phyloP scores from a whole-genome alignment of 2,329 filamentous ascomycete genomes.

The Cladosporium colombiae region DNA sequence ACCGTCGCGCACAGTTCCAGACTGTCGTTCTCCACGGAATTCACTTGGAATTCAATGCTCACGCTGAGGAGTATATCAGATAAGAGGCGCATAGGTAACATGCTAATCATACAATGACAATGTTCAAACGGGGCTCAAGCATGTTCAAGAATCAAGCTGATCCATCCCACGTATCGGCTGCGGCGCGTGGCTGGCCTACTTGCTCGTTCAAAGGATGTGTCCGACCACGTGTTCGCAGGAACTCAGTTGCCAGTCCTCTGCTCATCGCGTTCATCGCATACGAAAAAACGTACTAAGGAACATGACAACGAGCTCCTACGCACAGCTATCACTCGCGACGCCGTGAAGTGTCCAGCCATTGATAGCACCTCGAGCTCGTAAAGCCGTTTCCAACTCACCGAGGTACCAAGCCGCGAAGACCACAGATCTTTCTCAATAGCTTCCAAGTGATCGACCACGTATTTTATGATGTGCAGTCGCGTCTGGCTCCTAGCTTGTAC shows the following conservation, averaged over 20 bases:
- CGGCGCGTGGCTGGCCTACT: no score
- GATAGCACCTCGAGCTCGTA: background rate
- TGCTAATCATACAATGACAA: background rate
- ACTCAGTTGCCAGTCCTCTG: background rate
- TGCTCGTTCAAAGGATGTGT: no score
- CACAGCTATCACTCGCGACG: background rate
- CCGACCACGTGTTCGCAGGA: background rate
- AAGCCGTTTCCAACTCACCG: background rate
- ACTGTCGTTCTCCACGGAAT: background rate
- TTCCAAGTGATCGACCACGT: background rate
- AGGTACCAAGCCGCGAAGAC: background rate
- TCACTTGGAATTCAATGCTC: background rate
- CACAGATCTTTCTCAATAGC: background rate
- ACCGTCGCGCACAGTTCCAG: background rate
- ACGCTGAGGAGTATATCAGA: background rate
- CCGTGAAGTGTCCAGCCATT: background rate
- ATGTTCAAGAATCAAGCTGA: background rate
- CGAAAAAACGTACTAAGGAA: no score
- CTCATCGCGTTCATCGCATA: background rate
- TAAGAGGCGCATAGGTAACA: background rate
- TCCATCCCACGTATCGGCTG: no score
- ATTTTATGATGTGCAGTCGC: background rate
- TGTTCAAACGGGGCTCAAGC: background rate
- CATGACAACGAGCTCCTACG: background rate
- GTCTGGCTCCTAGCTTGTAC: background rate